These are phyloP conservation scores for Penicillium frequentans DNA, from an alignment of 2,329 filamentous ascomycete species.

Conservation along the genomic window DNA sequence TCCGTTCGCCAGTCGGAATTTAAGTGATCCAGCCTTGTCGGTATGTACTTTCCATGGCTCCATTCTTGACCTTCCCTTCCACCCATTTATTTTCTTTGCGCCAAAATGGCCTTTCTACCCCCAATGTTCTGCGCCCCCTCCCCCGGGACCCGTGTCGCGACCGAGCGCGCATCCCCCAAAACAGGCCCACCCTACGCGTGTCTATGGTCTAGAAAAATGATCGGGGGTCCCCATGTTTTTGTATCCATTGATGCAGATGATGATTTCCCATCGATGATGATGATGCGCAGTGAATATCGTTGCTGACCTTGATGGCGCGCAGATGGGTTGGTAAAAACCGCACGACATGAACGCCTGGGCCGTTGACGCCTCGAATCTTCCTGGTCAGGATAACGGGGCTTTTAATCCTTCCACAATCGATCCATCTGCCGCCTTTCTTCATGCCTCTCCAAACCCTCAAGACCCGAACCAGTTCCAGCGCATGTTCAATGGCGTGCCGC, in stretches of 20 bases:
- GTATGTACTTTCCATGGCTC: constrained; percentile 34
- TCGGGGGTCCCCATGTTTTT: background rate
- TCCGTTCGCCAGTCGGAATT: constrained; percentile 40
- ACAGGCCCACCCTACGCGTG: constrained; percentile 23
- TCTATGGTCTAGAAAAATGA: constrained; percentile 1
- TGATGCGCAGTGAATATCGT: constrained; percentile 10
- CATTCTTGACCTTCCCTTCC: background rate
- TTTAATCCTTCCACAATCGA: constrained; percentile 49
- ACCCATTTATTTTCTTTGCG: background rate
- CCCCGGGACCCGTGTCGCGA: constrained; percentile 21
- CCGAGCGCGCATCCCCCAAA: constrained; percentile 22
- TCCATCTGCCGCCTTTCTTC: constrained; percentile 49
- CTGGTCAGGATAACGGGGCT: constrained; percentile 50
- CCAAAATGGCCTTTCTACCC: background rate
- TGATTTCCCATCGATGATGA: constrained; percentile 22
- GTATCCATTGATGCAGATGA: constrained; percentile 17
- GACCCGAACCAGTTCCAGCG: constrained; percentile 56
- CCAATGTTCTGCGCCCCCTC: background rate
- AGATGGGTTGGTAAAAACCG: constrained; percentile 49
- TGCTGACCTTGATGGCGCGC: constrained; percentile 24
- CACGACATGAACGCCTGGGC: constrained; percentile 55
- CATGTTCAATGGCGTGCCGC: constrained; percentile 81
- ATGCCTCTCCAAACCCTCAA: constrained; percentile 46
- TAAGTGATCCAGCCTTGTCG: constrained; percentile 43
- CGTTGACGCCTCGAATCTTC: constrained; percentile 48